Evolutionary conservation across 306 rosid species (phyloP).

Genomic region (Acacia melanoxylon): DNA sequence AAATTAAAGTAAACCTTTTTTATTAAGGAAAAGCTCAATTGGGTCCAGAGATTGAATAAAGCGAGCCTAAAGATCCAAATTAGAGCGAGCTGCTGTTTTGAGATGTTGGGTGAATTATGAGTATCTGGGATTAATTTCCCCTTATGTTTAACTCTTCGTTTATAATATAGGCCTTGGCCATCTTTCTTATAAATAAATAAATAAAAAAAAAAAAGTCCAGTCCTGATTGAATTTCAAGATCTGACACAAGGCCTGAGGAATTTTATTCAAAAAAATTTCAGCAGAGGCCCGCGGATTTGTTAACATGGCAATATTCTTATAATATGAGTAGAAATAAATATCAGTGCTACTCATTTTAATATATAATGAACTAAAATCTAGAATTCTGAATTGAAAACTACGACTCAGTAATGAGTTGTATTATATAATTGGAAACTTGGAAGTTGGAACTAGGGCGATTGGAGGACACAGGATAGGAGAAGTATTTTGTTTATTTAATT

Average conservation of each 20-base stretch:
- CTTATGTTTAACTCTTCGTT: too few species aligned
- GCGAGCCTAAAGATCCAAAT: not conserved
- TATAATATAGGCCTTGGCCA: too few species aligned
- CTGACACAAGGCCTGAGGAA: not conserved
- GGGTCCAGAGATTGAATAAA: not conserved
- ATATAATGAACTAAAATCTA: not conserved
- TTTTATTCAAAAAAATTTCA: not conserved
- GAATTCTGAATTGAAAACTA: not conserved
- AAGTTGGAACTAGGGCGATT: too few species aligned
- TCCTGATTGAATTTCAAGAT: not conserved
- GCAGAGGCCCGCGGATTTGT: not conserved
- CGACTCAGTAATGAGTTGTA: not conserved
- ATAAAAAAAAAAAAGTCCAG: too few species aligned
- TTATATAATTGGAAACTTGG: too few species aligned
- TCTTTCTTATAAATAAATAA: too few species aligned
- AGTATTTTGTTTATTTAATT: not conserved
- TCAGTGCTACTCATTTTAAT: not conserved
- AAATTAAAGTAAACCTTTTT: not conserved
- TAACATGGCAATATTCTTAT: not conserved
- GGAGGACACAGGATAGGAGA: not conserved
- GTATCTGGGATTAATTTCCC: too few species aligned
- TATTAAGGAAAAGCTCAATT: not conserved
- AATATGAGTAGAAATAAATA: too few species aligned
- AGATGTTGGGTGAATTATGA: too few species aligned
- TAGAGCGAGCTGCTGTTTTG: not conserved